Evolutionary conservation across 345 rosid genomes (phyloP).

Genomic region (Cardamine chenopodiifolia): DNA sequence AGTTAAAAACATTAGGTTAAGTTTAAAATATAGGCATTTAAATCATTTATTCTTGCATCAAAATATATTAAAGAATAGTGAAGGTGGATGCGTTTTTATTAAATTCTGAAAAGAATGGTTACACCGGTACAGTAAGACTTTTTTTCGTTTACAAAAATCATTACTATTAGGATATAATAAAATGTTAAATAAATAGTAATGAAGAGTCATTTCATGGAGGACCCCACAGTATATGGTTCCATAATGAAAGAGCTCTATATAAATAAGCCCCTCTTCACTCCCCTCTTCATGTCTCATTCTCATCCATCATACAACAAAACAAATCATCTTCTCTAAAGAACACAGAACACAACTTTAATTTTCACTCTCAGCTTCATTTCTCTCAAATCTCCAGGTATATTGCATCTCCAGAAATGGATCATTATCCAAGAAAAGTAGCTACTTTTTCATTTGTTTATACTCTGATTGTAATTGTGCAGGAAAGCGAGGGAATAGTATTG

Average conservation of each 20-base stretch:
- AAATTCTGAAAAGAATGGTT: neutral
- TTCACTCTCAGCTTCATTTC: neutral
- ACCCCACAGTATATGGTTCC: conserved; percentile 72
- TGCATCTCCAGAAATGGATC: neutral
- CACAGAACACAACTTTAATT: neutral
- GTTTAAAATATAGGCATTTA: neutral
- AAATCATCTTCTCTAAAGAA: conserved; percentile 17
- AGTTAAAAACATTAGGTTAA: too few relatives aligned
- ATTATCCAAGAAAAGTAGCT: neutral
- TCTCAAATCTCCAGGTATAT: conserved; percentile 31
- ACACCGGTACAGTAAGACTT: neutral
- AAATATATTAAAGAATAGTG: neutral
- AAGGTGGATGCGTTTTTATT: neutral
- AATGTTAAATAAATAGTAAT: neutral
- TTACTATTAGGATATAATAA: neutral
- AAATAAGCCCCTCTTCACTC: conserved; percentile 44
- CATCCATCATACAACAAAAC: conserved; percentile 30
- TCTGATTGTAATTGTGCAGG: conserved; percentile 37
- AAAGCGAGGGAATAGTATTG: conserved; percentile 28
- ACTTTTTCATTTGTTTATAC: conserved; percentile 34
- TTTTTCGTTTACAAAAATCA: too few relatives aligned
- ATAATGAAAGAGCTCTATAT: conserved; percentile 44
- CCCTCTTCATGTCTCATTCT: conserved; percentile 32
- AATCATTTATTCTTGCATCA: neutral
- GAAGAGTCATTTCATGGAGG: conserved; percentile 51